A percentile compares a stretch with the other conserved stretches of the same genome.
phyloP scores from a whole-genome alignment of 2,329 filamentous ascomycete species.

The Trichoderma citrinoviride region DNA sequence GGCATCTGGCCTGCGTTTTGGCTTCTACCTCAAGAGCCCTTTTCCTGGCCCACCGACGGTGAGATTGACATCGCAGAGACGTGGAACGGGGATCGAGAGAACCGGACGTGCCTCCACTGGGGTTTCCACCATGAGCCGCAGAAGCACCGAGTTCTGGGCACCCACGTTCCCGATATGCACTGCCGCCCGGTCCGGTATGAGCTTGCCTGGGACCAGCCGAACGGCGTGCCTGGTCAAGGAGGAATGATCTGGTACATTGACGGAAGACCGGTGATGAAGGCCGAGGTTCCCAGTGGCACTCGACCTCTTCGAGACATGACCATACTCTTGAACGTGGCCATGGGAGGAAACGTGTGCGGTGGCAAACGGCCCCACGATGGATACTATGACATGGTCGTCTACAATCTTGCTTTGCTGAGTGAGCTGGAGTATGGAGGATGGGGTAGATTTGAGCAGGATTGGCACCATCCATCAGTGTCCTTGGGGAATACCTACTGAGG shows the following conservation, averaged over 20 bases:
- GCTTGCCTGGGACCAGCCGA: conserved; percentile 54
- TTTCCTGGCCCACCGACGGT: conserved; percentile 57
- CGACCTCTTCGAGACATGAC: conserved; percentile 55
- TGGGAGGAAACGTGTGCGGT: conserved; percentile 58
- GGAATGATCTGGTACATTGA: conserved; percentile 60
- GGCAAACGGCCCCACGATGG: conserved; percentile 52
- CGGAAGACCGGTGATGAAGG: conserved; percentile 56
- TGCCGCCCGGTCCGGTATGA: conserved; percentile 49
- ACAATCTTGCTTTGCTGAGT: conserved; percentile 51
- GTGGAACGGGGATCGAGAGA: conserved; percentile 58
- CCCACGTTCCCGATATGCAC: conserved; percentile 49
- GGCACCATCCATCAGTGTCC: conserved; percentile 33
- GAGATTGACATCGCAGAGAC: conserved; percentile 60
- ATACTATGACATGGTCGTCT: conserved; percentile 55
- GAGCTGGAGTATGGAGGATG: conserved; percentile 53
- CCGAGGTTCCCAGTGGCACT: conserved; percentile 49
- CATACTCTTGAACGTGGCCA: conserved; percentile 59
- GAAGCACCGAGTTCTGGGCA: conserved; percentile 56
- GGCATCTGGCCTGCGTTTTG: conserved; percentile 63
- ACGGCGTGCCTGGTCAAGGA: conserved; percentile 43
- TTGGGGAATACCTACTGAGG: conserved; percentile 36
- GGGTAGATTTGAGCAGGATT: conserved; percentile 53
- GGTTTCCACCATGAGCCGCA: conserved; percentile 53
- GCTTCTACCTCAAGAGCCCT: conserved; percentile 57
- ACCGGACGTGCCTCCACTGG: conserved; percentile 60